A percentile compares a stretch with the other conserved stretches of the same genome.
phyloP scores from a whole-genome alignment of 345 rosid species.

The Nephelium lappaceum region DNA sequence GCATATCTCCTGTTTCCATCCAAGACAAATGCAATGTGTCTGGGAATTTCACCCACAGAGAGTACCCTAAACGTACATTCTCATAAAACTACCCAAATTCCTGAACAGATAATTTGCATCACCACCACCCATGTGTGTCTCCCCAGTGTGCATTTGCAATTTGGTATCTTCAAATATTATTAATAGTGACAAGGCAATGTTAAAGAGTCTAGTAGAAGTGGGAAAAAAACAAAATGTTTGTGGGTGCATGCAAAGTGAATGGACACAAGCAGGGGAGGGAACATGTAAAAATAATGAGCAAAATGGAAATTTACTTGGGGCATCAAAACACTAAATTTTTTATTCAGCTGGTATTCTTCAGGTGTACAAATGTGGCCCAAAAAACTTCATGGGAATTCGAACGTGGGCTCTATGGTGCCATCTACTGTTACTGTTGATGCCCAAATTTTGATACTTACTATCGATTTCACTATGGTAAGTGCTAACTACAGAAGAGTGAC shows the following conservation, averaged over 20 bases:
- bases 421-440: too few species aligned
- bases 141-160: background rate
- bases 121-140: conserved; percentile 18
- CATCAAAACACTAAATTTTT: background rate
- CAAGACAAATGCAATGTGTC: conserved; percentile 72
- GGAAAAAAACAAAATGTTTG: background rate
- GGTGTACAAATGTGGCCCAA: background rate
- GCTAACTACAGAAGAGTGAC: background rate
- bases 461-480: background rate
- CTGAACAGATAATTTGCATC: conserved; percentile 16
- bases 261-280: conserved; percentile 21
- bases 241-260: conserved; percentile 32
- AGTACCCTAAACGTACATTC: conserved; percentile 50
- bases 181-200: background rate
- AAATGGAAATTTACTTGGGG: background rate
- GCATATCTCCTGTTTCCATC: conserved; percentile 63
- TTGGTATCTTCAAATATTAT: background rate
- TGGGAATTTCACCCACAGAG: conserved; percentile 55
- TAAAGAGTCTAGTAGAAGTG: background rate
- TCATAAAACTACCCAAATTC: conserved; percentile 31
- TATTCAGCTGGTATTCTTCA: background rate
- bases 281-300: background rate
- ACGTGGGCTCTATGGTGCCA: too few species aligned
- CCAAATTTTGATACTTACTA: background rate
- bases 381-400: too few species aligned